A percentile compares a stretch with the other conserved stretches of the same genome.
Evolutionary conservation across 352 stramenopile genomes (phyloP).

Genomic region (Phytopythium montanum): DNA sequence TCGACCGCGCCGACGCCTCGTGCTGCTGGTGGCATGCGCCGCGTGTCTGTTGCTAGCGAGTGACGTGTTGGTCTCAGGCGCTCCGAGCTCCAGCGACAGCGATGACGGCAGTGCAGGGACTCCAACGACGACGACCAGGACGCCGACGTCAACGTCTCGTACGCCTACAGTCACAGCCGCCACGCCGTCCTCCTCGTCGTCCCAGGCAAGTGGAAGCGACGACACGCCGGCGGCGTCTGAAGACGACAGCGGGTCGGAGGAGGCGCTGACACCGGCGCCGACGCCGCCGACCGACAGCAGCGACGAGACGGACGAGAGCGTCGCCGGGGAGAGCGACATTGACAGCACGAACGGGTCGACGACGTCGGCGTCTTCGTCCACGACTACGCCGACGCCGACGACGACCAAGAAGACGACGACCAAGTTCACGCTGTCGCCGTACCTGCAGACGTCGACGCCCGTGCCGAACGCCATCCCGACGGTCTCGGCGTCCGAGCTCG

Average conservation of each 20-base stretch:
- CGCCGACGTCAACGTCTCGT: not conserved
- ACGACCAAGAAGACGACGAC: constrained; percentile 18
- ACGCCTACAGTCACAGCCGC: not conserved
- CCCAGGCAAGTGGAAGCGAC: not conserved
- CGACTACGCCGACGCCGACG: constrained; percentile 5
- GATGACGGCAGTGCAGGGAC: not conserved
- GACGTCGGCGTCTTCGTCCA: constrained; percentile 3
- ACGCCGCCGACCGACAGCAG: not conserved
- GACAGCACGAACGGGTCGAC: constrained; percentile 10
- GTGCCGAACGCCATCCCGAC: constrained; percentile 26
- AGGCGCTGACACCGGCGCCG: not conserved
- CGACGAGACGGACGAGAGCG: not conserved
- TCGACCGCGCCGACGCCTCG: constrained; percentile 1
- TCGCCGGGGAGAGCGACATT: constrained; percentile 1
- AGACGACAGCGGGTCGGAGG: not conserved
- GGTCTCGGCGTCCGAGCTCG: constrained; percentile 6
- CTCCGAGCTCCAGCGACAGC: not conserved
- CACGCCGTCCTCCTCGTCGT: not conserved
- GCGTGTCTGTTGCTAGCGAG: not conserved
- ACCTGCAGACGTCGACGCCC: constrained; percentile 23
- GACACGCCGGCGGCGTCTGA: not conserved
- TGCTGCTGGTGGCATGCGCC: constrained; percentile 4
- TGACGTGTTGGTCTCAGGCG: not conserved
- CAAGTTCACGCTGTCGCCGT: constrained; percentile 31
- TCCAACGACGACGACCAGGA: not conserved